phyloP scores from a whole-genome alignment of 139 green algal species.

The Diplosphaera chodatii region DNA sequence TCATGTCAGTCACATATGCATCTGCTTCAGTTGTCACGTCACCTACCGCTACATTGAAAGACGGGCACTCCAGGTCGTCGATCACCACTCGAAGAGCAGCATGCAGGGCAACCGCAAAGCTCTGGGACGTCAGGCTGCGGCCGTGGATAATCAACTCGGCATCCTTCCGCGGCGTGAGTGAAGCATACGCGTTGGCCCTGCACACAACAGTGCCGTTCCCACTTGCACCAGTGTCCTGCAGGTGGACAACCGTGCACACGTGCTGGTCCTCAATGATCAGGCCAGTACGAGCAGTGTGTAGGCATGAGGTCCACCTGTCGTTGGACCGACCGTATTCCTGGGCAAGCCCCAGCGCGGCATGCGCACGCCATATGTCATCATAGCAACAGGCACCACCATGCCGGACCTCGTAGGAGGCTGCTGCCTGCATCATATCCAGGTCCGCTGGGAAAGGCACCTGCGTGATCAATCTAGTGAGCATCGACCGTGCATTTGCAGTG shows the following conservation, averaged over 20 bases:
- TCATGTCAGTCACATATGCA: no score
- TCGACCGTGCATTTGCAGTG: no score
- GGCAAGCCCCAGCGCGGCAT: slow-evolving; percentile 10
- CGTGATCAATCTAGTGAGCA: background rate
- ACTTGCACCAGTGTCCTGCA: no score
- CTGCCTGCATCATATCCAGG: slow-evolving; percentile 2
- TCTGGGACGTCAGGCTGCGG: slow-evolving; percentile 24
- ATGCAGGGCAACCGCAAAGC: slow-evolving; percentile 50
- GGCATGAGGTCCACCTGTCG: background rate
- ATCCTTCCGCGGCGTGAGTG: slow-evolving; percentile 60
- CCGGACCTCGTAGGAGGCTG: background rate
- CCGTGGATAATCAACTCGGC: slow-evolving; percentile 53
- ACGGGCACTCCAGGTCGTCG: slow-evolving; percentile 54
- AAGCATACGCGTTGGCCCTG: slow-evolving; percentile 22
- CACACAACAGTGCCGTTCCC: no score
- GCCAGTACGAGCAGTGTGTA: no score
- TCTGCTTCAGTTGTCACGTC: no score
- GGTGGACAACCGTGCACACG: no score
- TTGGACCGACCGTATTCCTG: background rate
- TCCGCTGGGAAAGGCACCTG: slow-evolving; percentile 20
- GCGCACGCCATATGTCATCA: slow-evolving; percentile 25
- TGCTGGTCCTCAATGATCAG: no score
- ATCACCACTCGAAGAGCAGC: slow-evolving; percentile 53
- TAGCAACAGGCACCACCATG: slow-evolving; percentile 24
- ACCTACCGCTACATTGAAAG: slow-evolving; percentile 66